Evolutionary conservation across 2,329 filamentous ascomycete species (phyloP), one percentile per base, ranked within the genome.

Genomic region (Sclerotinia spermophila): DNA sequence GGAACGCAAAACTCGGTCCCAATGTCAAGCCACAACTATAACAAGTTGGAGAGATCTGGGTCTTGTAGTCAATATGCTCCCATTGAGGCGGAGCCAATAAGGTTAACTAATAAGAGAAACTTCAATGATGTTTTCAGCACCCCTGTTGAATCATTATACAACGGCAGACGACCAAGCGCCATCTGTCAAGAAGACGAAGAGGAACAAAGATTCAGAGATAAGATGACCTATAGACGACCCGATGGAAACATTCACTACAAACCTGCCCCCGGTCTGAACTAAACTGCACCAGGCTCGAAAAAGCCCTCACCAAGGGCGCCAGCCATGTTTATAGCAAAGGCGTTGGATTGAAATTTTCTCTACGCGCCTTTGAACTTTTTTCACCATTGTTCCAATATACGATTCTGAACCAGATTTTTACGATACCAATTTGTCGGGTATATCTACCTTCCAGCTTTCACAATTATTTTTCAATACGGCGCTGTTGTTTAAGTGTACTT

Each of bases 101-200:
- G 74, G 2, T 72, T 69, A 33, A 66, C 60, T 27, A 70, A 64
- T 30, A 79, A 80, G 71, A 74, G 79, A 21, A 61, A 73, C 13
- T 78, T 70, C 62, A 74, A 75, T 42, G 65, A 58, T 33, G 77
- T 74, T 27, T 79, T 79, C 70, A 69, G 53, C 48, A 38, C 68
- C 5, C 56, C 67, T 59, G 78, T 80, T 5, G 78, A 80, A 56
- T 76, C 81, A 1, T 79, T 84, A 40, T 77, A 80, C 72, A 82
- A 84, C 72, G 82, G 82, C 67, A 81, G 80, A 79, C 81, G 83
- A 40, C 82, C 83, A 68, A 74, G 45, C 75, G 81, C 38, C 48
- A 70, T 56, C 73, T 78, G 74, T 69, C 75, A 67, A 33, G 64
- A 71, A 27, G 73, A 76, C 21, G 67, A 74, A n/a, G 75, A 75